Evolutionary conservation across 176 grass and related monocot species (phyloP).

Genomic region (Melocanna baccifera): DNA sequence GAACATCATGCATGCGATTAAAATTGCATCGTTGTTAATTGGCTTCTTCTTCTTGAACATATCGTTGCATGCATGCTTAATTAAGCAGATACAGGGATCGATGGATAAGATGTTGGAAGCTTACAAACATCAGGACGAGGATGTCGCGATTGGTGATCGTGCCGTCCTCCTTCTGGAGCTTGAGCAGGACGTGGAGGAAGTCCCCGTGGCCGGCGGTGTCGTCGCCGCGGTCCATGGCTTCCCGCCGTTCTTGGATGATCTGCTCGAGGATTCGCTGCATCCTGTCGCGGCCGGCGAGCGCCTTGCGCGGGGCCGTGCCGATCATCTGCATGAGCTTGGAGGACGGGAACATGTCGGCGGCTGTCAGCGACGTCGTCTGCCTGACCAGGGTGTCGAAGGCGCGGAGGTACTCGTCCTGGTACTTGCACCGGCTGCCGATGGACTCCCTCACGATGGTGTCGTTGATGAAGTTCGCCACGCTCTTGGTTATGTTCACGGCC

Average conservation of each 20-base stretch:
- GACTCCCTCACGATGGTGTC: slow-evolving; percentile 8
- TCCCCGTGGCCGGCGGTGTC: neutral
- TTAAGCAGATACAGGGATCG: neutral
- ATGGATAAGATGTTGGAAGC: neutral
- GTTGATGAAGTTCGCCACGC: neutral
- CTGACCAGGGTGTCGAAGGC: neutral
- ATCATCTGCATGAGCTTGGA: slow-evolving; percentile 3
- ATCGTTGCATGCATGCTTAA: neutral
- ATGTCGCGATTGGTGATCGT: neutral
- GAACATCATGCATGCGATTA: neutral
- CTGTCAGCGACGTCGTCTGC: neutral
- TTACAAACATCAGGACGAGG: neutral
- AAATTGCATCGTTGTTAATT: neutral
- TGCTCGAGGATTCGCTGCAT: neutral
- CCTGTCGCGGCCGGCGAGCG: neutral
- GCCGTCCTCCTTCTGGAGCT: neutral
- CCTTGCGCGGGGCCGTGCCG: neutral
- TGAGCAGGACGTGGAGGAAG: slow-evolving; percentile 12
- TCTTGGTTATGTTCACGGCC: neutral
- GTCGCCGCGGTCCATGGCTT: neutral
- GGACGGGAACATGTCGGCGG: slow-evolving; percentile 25
- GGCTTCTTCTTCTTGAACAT: too few relatives aligned
- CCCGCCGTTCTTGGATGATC: neutral
- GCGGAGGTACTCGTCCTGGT: slow-evolving; percentile 10
- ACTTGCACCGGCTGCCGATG: slow-evolving; percentile 26